Percentiles rank a stretch among this genome's conserved stretches.
These are phyloP conservation scores for Clathrospora elynae DNA, from an alignment of 2,329 filamentous ascomycete species.

Conservation along the genomic window DNA sequence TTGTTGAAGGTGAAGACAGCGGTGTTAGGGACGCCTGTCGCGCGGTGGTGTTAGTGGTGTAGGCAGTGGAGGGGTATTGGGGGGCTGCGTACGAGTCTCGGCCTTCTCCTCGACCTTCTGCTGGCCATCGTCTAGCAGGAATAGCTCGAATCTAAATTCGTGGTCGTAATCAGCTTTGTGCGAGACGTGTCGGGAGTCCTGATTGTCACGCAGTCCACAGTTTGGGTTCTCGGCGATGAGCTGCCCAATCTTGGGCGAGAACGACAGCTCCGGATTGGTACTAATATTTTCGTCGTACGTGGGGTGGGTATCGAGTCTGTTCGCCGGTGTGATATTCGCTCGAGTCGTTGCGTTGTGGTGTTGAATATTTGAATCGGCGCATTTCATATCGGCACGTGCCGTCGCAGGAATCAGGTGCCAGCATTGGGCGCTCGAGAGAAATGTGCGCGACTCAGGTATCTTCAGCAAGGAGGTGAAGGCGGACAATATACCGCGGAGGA, in stretches of 20 bases:
- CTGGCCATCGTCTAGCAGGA: constrained; percentile 83
- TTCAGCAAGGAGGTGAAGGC: constrained; percentile 8
- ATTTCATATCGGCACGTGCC: constrained; percentile 2
- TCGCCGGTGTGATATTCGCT: background rate
- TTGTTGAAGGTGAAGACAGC: constrained; percentile 95
- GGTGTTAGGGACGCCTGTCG: constrained; percentile 86
- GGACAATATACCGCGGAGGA: constrained; percentile 7
- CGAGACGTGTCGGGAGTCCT: constrained; percentile 8
- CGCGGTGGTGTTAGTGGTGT: constrained; percentile 3
- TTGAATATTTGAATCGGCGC: background rate
- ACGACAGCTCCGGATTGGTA: constrained; percentile 4
- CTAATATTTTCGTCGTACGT: constrained; percentile 9
- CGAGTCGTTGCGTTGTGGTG: background rate
- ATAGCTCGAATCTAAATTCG: constrained; percentile 80
- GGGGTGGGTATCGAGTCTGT: background rate
- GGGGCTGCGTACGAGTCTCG: constrained; percentile 77
- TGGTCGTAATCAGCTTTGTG: constrained; percentile 24
- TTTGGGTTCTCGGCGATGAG: constrained; percentile 19
- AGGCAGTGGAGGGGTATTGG: background rate
- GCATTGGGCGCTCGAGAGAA: background rate
- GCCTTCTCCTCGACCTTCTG: constrained; percentile 90
- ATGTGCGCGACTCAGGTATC: background rate
- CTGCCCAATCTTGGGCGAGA: constrained; percentile 10
- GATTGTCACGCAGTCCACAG: constrained; percentile 14
- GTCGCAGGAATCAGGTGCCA: background rate